Evolutionary conservation across 2,329 filamentous ascomycete genomes (phyloP).

Genomic region (Hirsutella thompsonii): DNA sequence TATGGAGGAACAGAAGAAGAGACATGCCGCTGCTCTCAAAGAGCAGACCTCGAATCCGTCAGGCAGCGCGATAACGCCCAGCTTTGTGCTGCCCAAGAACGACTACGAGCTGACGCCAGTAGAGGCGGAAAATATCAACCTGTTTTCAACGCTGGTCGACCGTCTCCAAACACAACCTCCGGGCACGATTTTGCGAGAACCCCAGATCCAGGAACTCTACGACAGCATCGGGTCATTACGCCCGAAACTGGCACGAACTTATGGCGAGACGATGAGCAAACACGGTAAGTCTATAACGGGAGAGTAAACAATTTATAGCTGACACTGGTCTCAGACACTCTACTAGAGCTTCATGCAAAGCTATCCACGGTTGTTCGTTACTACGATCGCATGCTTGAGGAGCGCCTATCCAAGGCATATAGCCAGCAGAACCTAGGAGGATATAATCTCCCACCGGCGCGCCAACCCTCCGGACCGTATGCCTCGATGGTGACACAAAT

Average conservation of each 20-base stretch:
- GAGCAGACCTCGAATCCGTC: constrained; percentile 49
- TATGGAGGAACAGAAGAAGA: constrained; percentile 96
- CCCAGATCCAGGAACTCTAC: constrained; percentile 95
- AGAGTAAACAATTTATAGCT: constrained; percentile 1
- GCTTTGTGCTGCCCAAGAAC: constrained; percentile 60
- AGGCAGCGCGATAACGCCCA: constrained; percentile 23
- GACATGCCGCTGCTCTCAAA: constrained; percentile 72
- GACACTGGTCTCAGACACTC: constrained; percentile 49
- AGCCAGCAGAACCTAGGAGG: constrained; percentile 61
- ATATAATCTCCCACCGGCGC: constrained; percentile 42
- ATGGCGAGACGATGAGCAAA: constrained; percentile 99
- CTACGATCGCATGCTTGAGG: constrained; percentile 96
- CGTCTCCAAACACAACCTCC: constrained; percentile 89
- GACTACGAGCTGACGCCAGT: constrained; percentile 90
- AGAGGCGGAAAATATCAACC: constrained; percentile 93
- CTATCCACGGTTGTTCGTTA: constrained; percentile 92
- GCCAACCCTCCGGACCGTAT: constrained; percentile 51
- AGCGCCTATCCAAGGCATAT: constrained; percentile 85
- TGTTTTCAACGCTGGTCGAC: constrained; percentile 90
- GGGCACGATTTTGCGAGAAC: constrained; percentile 89
- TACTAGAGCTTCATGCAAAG: constrained; percentile 89
- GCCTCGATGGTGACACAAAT: constrained; percentile 50
- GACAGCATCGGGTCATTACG: constrained; percentile 90
- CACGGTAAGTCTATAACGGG: constrained; percentile 48
- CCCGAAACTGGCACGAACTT: constrained; percentile 87